Conservation (phyloP, 495 filamentous ascomycete species). For the Penicillium subrubescens region DNA sequence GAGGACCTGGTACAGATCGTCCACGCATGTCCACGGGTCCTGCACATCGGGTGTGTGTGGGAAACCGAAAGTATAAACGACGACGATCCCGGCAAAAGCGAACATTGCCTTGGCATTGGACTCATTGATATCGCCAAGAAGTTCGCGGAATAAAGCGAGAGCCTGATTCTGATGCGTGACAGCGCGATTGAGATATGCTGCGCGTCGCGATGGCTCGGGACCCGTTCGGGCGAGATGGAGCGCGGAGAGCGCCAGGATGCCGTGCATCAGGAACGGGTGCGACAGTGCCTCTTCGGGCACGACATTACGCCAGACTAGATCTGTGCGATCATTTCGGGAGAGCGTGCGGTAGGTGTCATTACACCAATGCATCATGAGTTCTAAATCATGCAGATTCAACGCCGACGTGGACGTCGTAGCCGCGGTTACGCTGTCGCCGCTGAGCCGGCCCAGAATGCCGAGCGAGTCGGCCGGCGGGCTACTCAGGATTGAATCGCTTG, state of each 20-base stretch:
- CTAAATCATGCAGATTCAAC: slow-evolving; percentile 40
- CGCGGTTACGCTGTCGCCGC: slow-evolving; percentile 13
- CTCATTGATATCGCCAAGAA: slow-evolving; percentile 43
- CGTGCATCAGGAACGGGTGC: slow-evolving; percentile 54
- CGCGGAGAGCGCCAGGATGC: slow-evolving; percentile 52
- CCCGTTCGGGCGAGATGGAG: slow-evolving; percentile 47
- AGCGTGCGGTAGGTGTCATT: slow-evolving; percentile 37
- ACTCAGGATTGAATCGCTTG: slow-evolving; percentile 17
- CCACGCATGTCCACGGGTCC: slow-evolving; percentile 39
- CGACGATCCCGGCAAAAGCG: slow-evolving; percentile 50
- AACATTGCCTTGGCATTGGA: slow-evolving; percentile 54
- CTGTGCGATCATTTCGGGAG: slow-evolving; percentile 34
- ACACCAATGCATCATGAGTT: slow-evolving; percentile 51
- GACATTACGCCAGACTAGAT: slow-evolving; percentile 44
- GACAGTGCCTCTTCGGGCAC: slow-evolving; percentile 50
- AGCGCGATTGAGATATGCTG: slow-evolving; percentile 41
- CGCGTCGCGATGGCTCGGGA: slow-evolving; percentile 22
- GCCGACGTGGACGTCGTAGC: slow-evolving; percentile 11
- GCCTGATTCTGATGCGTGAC: slow-evolving; percentile 52
- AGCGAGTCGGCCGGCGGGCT: slow-evolving; percentile 26
- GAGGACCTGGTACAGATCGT: slow-evolving; percentile 47
- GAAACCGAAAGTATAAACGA: slow-evolving; percentile 54
- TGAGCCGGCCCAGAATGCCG: slow-evolving; percentile 30
- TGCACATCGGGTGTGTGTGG: slow-evolving; percentile 40
- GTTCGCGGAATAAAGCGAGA: slow-evolving; percentile 46